phyloP scores from a whole-genome alignment of 225 moss, liverwort and hornwort species.

The Pleurozium schreberi region DNA sequence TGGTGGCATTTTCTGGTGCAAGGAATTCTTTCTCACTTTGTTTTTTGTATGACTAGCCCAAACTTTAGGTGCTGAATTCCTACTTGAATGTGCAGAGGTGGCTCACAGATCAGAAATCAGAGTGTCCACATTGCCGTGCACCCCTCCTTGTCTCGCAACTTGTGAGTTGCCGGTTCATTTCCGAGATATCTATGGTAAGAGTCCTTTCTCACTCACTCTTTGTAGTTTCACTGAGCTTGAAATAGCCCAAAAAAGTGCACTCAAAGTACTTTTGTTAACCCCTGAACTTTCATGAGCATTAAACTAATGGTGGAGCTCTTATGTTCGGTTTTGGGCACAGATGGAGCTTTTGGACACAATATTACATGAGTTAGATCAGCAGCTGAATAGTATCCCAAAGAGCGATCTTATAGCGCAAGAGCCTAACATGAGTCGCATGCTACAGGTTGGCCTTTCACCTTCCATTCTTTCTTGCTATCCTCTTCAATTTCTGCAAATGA shows the following conservation, averaged over 20 bases:
- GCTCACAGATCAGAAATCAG: conserved; percentile 63
- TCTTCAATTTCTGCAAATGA: not conserved
- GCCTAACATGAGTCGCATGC: conserved; percentile 63
- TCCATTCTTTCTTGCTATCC: not conserved
- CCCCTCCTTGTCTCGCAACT: conserved; percentile 55
- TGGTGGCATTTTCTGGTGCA: not conserved
- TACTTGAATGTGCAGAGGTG: conserved; percentile 28
- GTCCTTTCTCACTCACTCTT: not conserved
- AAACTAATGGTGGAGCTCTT: not conserved
- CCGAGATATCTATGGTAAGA: conserved; percentile 49
- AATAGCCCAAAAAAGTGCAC: not conserved
- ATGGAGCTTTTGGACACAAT: conserved; percentile 65
- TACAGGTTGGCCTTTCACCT: conserved; percentile 21
- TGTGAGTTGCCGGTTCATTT: conserved; percentile 65
- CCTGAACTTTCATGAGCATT: not conserved
- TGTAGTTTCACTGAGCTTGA: not conserved
- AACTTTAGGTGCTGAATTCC: not conserved
- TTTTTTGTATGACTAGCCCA: not conserved
- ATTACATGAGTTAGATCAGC: conserved; percentile 52
- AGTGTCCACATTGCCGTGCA: conserved; percentile 59
- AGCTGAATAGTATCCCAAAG: conserved; percentile 52
- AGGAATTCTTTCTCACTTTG: not conserved
- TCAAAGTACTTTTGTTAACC: not conserved
- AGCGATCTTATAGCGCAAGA: conserved; percentile 63
- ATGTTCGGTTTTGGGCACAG: conserved; percentile 1